phyloP scores from a whole-genome alignment of 768 basidiomycete species.

The Neoboletus brunneissimus region DNA sequence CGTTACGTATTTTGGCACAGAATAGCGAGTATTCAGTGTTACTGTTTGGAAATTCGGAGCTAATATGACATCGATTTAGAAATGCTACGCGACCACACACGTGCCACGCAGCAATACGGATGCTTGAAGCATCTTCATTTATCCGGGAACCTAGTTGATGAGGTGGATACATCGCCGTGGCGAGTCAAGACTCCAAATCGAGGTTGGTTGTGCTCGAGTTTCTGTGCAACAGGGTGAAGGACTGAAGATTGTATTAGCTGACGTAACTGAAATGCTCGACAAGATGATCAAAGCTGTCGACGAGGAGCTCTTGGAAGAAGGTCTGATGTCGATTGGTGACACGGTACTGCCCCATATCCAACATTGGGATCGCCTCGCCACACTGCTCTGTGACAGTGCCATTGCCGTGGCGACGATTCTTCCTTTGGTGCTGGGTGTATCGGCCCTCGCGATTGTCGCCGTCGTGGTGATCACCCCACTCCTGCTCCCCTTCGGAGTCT shows the following conservation, averaged over 20 bases:
- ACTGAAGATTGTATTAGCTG: not conserved
- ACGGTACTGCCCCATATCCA: slow-evolving; percentile 6
- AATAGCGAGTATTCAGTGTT: not conserved
- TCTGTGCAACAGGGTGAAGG: not conserved
- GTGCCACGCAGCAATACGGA: not conserved
- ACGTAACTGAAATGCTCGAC: not conserved
- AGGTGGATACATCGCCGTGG: not conserved
- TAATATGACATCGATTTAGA: not conserved
- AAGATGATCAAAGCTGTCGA: slow-evolving; percentile 4
- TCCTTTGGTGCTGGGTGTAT: slow-evolving; percentile 1
- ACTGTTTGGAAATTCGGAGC: not conserved
- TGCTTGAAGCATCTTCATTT: not conserved
- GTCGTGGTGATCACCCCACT: not conserved
- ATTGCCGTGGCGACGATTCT: not conserved
- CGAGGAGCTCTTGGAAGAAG: slow-evolving; percentile 9
- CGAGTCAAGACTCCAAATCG: not conserved
- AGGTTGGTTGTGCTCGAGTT: not conserved
- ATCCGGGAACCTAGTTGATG: not conserved
- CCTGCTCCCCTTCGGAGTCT: not conserved
- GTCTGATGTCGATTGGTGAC: slow-evolving; percentile 9
- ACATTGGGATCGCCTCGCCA: slow-evolving; percentile 10
- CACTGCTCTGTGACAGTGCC: not conserved
- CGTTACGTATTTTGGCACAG: not conserved
- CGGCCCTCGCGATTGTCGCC: not conserved
- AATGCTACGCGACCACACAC: not conserved